These are phyloP conservation scores for Mucor indicus DNA, from an alignment of 371 early-diverging fungal species.

Conservation along the genomic window DNA sequence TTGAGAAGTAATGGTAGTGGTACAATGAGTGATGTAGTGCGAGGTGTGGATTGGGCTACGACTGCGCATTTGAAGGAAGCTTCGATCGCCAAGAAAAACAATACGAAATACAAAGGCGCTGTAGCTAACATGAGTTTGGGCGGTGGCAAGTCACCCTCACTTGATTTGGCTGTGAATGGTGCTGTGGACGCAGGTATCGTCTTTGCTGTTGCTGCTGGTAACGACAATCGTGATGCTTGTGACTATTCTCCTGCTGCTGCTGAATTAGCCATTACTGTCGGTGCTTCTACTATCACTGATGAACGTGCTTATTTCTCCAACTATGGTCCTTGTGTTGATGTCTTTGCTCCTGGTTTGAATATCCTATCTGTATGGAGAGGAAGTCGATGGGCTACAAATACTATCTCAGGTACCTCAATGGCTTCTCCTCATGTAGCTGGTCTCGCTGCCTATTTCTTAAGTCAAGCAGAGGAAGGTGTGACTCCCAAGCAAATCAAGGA, in stretches of 20 bases:
- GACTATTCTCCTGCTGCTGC: conserved; percentile 93
- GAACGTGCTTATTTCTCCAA: conserved; percentile 92
- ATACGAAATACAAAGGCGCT: conserved; percentile 38
- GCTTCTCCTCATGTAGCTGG: conserved; percentile 99
- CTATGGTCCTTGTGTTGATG: conserved; percentile 89
- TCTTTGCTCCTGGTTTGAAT: conserved; percentile 90
- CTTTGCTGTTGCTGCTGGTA: conserved; percentile 99
- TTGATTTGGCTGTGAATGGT: conserved; percentile 81
- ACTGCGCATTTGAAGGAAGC: conserved; percentile 36
- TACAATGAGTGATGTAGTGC: conserved; percentile 72
- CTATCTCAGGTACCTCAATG: conserved; percentile 99
- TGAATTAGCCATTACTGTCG: conserved; percentile 95
- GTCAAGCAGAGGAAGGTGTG: conserved; percentile 55
- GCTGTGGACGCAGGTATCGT: conserved; percentile 82
- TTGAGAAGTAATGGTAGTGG: conserved; percentile 84
- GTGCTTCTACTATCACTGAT: conserved; percentile 85
- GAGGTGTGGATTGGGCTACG: conserved; percentile 72
- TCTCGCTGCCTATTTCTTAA: conserved; percentile 87
- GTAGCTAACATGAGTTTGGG: conserved; percentile 91
- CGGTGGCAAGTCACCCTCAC: conserved; percentile 81
- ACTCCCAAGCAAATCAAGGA: conserved; percentile 81
- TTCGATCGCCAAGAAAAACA: no score
- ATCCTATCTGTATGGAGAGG: conserved; percentile 92
- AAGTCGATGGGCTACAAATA: conserved; percentile 69
- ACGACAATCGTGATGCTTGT: conserved; percentile 96